These are phyloP conservation scores for Alternaria consortialis DNA, from an alignment of 2,329 filamentous ascomycete genomes.

Conservation along the genomic window DNA sequence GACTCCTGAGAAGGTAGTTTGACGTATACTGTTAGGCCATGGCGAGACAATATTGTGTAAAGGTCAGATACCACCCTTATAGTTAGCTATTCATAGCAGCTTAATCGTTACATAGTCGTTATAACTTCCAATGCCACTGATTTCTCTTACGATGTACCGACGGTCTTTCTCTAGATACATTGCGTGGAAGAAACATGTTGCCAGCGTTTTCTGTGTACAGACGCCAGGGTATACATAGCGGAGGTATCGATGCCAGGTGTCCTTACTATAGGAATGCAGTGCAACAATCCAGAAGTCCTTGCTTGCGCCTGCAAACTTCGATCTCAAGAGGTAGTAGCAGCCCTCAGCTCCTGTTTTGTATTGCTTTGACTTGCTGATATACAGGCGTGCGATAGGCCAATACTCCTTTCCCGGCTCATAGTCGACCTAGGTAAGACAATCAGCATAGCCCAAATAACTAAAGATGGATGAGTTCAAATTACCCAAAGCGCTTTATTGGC, in stretches of 20 bases:
- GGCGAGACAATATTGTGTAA: neutral
- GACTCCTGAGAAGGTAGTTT: neutral
- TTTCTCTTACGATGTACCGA: slow-evolving; percentile 9
- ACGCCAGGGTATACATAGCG: slow-evolving; percentile 5
- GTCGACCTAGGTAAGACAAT: neutral
- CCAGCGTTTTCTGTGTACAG: slow-evolving; percentile 3
- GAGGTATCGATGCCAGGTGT: neutral
- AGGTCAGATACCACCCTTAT: neutral
- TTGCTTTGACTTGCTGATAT: slow-evolving; percentile 9
- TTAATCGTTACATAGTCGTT: slow-evolving; percentile 8
- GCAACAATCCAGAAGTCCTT: slow-evolving; percentile 13
- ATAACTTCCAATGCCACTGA: slow-evolving; percentile 2
- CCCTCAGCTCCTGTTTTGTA: slow-evolving; percentile 9
- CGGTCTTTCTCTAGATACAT: slow-evolving; percentile 1
- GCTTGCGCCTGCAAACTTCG: slow-evolving; percentile 1
- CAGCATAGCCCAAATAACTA: neutral
- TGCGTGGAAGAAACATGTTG: slow-evolving; percentile 6
- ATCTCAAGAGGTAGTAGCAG: slow-evolving; percentile 15
- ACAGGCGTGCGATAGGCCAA: slow-evolving; percentile 10
- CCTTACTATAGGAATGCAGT: neutral
- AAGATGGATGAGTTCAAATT: neutral
- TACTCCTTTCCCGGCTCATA: slow-evolving; percentile 14
- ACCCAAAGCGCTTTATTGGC: slow-evolving; percentile 7
- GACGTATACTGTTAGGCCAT: neutral
- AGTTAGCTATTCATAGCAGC: neutral